Evolutionary conservation across 495 filamentous ascomycete genomes (phyloP), one percentile per base, ranked within the genome.

Genomic region (Neurospora pannonica): DNA sequence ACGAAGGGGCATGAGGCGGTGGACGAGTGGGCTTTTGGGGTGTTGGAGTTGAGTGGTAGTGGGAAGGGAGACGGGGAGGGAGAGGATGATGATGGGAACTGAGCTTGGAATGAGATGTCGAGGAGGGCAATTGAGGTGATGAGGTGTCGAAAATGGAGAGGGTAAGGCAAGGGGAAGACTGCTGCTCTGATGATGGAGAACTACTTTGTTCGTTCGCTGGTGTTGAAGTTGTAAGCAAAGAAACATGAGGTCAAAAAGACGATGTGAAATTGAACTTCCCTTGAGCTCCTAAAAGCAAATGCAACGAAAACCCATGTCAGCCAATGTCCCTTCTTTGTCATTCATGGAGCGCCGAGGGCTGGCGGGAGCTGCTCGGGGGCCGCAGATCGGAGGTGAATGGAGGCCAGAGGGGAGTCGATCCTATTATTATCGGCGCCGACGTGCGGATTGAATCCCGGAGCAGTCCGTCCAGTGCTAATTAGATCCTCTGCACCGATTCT

Each of bases 1-100:
- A 89, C 85, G 3, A 74, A 74, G 39, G 43, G 82, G 86, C 77
- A 86, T 86, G 75, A 84, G 80, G 72, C 81, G 82, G 78, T 85
- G 85, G 72, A 79, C 69, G 17, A 72, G 71, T 74, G 85, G 88
- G 74, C 87, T 82, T 88, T 83, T 81, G 77, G 76, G 6, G 28
- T 75, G 34, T 46, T 81, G 67, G 24, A 31, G 28, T 34, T 19
- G 28, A 34, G 54, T 62, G 54, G 24, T 17, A 31, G 54, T 62
- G 24, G 54, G 21, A 4, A 24, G 38, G 40, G 60, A 43, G 71
- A 71, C 46, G 46, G 21, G n/a, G 46, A 54, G 46, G 46, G 43
- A 11, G 48, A 60, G 21, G 21, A 28, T 17, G 39, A 17, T 40
- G 17, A 46, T 46, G 42, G 46, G 21, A 54, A 54, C 21, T 54